Conservation (phyloP, 73 alveolate genomes). For the Halteria grandinella region DNA sequence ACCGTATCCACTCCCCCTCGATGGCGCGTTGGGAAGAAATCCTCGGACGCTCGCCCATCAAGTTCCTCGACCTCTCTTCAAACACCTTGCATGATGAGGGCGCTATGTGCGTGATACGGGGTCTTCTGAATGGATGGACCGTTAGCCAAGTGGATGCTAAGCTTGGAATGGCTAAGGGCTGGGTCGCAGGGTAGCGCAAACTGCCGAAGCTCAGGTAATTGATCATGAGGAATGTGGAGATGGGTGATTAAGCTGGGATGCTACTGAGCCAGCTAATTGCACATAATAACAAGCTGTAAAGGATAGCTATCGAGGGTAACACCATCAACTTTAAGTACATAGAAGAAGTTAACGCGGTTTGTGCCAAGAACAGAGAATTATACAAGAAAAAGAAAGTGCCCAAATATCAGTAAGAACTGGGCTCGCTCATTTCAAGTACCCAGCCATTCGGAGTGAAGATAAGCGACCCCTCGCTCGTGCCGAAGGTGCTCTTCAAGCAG, state of each 20-base stretch:
- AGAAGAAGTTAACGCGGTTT: slow-evolving; percentile 37
- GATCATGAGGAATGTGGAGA: slow-evolving; percentile 18
- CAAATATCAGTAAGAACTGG: slow-evolving; percentile 38
- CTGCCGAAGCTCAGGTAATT: neutral
- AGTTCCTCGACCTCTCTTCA: slow-evolving; percentile 7
- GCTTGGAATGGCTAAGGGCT: neutral
- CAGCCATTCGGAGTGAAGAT: too few species aligned
- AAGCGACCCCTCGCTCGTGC: too few species aligned
- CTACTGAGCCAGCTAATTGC: slow-evolving; percentile 17
- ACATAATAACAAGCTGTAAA: neutral
- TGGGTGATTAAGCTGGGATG: slow-evolving; percentile 34
- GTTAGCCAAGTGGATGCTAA: neutral
- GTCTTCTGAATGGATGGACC: neutral
- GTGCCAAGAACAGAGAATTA: slow-evolving; percentile 16
- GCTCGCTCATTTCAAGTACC: too few species aligned
- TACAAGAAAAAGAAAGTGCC: slow-evolving; percentile 25
- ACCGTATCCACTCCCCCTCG: slow-evolving; percentile 1
- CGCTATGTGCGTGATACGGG: neutral
- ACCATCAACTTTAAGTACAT: slow-evolving; percentile 42
- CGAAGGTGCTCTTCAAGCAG: too few species aligned
- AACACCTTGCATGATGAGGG: slow-evolving; percentile 20
- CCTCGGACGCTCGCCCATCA: slow-evolving; percentile 17
- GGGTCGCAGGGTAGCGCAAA: too few species aligned
- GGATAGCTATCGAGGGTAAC: slow-evolving; percentile 19
- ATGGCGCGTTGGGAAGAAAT: slow-evolving; percentile 34